These are phyloP conservation scores for Epichloe bromicola DNA, from an alignment of 2,329 filamentous ascomycete genomes.

Conservation along the genomic window DNA sequence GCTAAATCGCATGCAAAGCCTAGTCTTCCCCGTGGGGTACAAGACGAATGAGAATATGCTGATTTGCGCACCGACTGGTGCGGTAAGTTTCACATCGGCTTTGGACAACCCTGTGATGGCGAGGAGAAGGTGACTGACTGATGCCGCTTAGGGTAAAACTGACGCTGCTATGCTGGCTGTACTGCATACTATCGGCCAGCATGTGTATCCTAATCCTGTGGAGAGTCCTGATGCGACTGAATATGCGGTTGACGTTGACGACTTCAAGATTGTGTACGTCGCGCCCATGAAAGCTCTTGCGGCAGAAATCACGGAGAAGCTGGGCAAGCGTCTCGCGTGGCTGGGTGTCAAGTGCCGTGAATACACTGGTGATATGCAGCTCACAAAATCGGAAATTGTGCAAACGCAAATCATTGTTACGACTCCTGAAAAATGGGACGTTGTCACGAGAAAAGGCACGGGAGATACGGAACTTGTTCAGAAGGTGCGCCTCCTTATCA, in stretches of 20 bases:
- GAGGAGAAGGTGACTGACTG: background rate
- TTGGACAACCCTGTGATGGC: background rate
- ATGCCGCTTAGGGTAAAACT: slow-evolving; percentile 60
- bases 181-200: slow-evolving; percentile 78
- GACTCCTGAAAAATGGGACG: slow-evolving; percentile 98
- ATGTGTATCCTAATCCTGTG: slow-evolving; percentile 65
- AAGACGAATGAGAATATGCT: slow-evolving; percentile 97
- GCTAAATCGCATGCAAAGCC: slow-evolving; percentile 94
- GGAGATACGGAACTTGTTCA: slow-evolving; percentile 96
- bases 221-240: slow-evolving; percentile 62
- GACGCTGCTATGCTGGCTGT: slow-evolving; percentile 97
- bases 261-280: slow-evolving; percentile 98
- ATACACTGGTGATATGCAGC: slow-evolving; percentile 95
- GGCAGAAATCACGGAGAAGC: slow-evolving; percentile 89
- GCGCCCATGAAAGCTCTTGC: slow-evolving; percentile 98
- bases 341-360: slow-evolving; percentile 85
- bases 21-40: slow-evolving; percentile 92
- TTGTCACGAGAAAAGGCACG: slow-evolving; percentile 91
- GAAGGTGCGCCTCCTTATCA: slow-evolving; percentile 90
- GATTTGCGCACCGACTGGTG: slow-evolving; percentile 93
- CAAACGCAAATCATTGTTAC: slow-evolving; percentile 97
- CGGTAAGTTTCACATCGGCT: slow-evolving; percentile 34
- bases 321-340: slow-evolving; percentile 86
- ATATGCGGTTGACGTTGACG: slow-evolving; percentile 69
- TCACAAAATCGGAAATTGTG: slow-evolving; percentile 91